phyloP scores from a whole-genome alignment of 345 rosid species.

The Citrus sp. region DNA sequence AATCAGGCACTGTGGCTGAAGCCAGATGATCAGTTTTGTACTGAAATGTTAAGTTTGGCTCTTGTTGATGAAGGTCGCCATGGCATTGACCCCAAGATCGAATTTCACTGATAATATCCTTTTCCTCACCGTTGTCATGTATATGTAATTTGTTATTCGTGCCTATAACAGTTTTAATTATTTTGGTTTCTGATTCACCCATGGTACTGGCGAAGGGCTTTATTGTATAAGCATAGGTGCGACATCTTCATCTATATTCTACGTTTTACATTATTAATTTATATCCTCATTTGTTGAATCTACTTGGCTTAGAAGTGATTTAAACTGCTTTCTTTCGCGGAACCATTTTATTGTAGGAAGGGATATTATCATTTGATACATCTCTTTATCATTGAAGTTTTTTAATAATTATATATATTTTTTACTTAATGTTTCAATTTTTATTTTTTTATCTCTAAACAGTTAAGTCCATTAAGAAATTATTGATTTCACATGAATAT shows the following conservation, averaged over 20 bases:
- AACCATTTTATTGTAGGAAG: too few relatives aligned
- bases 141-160: background rate
- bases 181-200: too few relatives aligned
- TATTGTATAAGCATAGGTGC: background rate
- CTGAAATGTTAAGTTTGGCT: slow-evolving; percentile 79
- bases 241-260: background rate
- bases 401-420: too few relatives aligned
- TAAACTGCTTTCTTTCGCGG: background rate
- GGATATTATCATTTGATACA: too few relatives aligned
- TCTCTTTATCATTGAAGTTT: too few relatives aligned
- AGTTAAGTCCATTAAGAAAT: too few relatives aligned
- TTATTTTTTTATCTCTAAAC: too few relatives aligned
- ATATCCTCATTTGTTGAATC: background rate
- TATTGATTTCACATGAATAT: too few relatives aligned
- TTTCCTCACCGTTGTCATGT: background rate
- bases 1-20: slow-evolving; percentile 80
- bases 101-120: slow-evolving; percentile 30
- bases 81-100: slow-evolving; percentile 56
- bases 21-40: slow-evolving; percentile 82
- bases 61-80: slow-evolving; percentile 63
- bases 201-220: background rate
- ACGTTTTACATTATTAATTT: too few relatives aligned
- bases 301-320: background rate
- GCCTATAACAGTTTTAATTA: background rate
- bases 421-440: too few relatives aligned